Conservation (phyloP, 371 early-diverging fungal species). For the Mortierella sp. region DNA sequence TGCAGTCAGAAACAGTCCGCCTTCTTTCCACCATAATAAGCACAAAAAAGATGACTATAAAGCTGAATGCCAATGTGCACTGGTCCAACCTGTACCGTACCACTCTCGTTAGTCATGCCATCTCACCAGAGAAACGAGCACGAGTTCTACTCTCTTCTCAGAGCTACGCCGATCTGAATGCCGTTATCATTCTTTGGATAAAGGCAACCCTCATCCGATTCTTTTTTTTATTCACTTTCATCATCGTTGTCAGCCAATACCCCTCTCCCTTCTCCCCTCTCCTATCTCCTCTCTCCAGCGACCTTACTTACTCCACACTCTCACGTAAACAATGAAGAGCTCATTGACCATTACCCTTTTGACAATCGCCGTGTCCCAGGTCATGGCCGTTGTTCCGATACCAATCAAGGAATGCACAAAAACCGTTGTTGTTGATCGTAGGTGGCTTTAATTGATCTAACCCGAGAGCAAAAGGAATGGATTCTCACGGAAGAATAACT, state of each 20-base stretch:
- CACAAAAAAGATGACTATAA: not conserved
- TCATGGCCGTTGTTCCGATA: slow-evolving; percentile 43
- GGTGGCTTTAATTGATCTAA: slow-evolving; percentile 1
- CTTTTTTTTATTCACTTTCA: not conserved
- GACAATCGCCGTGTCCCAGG: slow-evolving; percentile 40
- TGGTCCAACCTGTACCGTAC: not conserved
- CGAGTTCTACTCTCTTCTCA: not conserved
- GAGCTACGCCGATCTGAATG: not conserved
- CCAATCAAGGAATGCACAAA: slow-evolving; percentile 41
- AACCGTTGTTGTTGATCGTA: slow-evolving; percentile 33
- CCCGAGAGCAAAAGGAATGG: not conserved
- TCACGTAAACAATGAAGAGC: slow-evolving; percentile 30
- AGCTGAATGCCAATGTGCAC: slow-evolving; percentile 1
- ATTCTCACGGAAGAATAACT: not conserved
- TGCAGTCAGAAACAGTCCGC: not conserved
- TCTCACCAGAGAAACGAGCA: not conserved
- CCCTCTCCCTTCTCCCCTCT: not conserved
- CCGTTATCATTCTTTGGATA: not conserved
- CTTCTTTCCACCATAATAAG: not conserved
- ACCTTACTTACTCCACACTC: not conserved
- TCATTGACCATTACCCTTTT: slow-evolving; percentile 33
- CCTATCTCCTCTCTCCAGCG: not conserved
- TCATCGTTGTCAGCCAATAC: not conserved
- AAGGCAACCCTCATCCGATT: not conserved
- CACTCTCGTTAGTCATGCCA: not conserved